These are phyloP conservation scores for Hyaloscypha finlandica DNA, from an alignment of 495 filamentous ascomycete genomes.

Conservation along the genomic window DNA sequence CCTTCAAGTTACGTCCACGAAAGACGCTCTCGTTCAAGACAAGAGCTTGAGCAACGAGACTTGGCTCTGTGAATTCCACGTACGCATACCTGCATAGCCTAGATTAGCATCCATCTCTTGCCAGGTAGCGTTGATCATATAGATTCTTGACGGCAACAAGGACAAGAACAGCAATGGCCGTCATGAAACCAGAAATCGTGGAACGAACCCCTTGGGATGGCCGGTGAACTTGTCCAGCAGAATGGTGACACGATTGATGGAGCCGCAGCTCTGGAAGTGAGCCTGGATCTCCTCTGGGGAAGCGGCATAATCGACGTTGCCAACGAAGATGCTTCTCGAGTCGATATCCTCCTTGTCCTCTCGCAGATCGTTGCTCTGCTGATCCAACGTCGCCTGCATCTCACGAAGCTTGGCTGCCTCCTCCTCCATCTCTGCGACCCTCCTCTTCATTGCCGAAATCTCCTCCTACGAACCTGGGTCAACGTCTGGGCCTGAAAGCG, in stretches of 20 bases:
- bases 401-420: constrained; percentile 95
- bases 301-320: constrained; percentile 97
- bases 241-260: constrained; percentile 98
- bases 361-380: constrained; percentile 75
- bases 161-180: constrained; percentile 9
- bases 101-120: constrained; percentile 57
- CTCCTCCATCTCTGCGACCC: constrained; percentile 98
- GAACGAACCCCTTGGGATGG: constrained; percentile 92
- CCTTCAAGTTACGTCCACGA: constrained; percentile 93
- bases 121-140: constrained; percentile 47
- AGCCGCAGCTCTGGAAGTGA: constrained; percentile 96
- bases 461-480: constrained; percentile 63
- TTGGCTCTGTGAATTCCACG: constrained; percentile 96
- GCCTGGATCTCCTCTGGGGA: constrained; percentile 98
- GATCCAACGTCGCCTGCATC: constrained; percentile 90
- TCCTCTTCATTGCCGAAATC: constrained; percentile 95
- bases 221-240: constrained; percentile 97
- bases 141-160: constrained; percentile 25
- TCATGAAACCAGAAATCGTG: constrained; percentile 23
- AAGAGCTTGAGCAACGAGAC: constrained; percentile 87
- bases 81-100: constrained; percentile 82
- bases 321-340: constrained; percentile 94
- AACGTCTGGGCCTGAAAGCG: not conserved
- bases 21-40: constrained; percentile 97
- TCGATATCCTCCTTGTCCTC: constrained; percentile 98